Base-by-base conservation (phyloP, 495 filamentous ascomycete species). In the Penicillium lagena region DNA sequence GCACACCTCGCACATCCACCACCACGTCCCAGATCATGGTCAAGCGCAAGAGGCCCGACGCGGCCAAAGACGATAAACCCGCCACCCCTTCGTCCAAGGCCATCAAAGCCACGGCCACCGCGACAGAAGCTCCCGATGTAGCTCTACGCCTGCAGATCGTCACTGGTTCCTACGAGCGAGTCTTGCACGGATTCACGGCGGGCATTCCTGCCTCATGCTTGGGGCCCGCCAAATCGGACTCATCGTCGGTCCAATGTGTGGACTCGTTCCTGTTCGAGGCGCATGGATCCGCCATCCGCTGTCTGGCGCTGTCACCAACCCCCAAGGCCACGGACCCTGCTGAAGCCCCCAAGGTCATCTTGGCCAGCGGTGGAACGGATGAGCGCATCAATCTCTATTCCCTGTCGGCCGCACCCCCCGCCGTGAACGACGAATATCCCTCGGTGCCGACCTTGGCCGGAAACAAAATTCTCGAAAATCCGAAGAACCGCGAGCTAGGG, bases 181-280 rank as follows among this genome's bases (percentile, higher is more conserved):
- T 91, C 35, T 76, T 99, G 35, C 93, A 99, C 65, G 94, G 94
- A 50, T 76, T 97, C 58, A 88, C 87, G 1, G 90, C 85, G 7
- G 78, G 79, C 0, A 71, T 96, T 41, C 71, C 75, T 2, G 46
- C 67, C 42, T 49, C 63, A 27, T 42, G 50, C 12, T 50, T 67
- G 12, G 32, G 53, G 17, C 42, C 56, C 11, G 47, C 60, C 31
- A 42, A 56, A 7, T 12, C 53, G 42, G 58, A 62, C 14, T 47
- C 64, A 4, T 35, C 54, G 27, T 45, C 68, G 9, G 74, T 83
- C 52, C 67, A 83, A 56, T 97, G 96, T 60, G 75, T 86, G 47
- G 93, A 99, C 65, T 90, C 85, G 7, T 99, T 99, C 69, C 79
- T 99, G 43, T 95, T 99, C 75, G 84, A 87, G 62, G 89, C 94